Conservation (phyloP, 176 grass and related monocot genomes). For the Bolboschoenus planiculmis region DNA sequence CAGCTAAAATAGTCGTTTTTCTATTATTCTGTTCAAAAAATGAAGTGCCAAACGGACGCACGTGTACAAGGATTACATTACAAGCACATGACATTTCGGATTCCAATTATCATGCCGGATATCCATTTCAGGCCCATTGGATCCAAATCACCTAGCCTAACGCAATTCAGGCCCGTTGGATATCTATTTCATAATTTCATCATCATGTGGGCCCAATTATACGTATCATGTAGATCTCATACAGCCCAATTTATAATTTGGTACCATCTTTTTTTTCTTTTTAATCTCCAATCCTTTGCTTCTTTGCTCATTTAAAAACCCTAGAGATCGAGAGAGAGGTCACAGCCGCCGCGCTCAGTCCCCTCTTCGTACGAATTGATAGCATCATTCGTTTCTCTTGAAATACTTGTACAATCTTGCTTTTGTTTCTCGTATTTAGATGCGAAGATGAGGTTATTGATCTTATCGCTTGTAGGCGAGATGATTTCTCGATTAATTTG, state of each 20-base stretch:
- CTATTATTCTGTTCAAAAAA: too few species aligned
- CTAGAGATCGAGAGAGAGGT: neutral
- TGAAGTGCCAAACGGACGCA: too few species aligned
- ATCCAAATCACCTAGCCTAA: too few species aligned
- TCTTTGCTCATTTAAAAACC: neutral
- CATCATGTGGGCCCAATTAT: neutral
- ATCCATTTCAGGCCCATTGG: too few species aligned
- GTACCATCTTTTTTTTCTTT: neutral
- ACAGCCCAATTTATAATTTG: neutral
- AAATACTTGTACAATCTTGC: neutral
- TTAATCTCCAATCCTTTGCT: too few species aligned
- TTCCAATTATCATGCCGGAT: too few species aligned
- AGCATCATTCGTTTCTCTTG: neutral
- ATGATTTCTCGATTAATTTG: constrained; percentile 11
- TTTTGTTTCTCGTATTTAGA: neutral
- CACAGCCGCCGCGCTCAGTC: neutral
- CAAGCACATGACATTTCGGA: too few species aligned
- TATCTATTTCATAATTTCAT: neutral
- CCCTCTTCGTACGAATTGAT: too few species aligned
- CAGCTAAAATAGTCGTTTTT: too few species aligned
- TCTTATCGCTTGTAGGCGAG: neutral
- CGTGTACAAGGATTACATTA: too few species aligned
- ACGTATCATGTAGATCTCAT: neutral
- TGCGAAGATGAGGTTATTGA: constrained; percentile 15
- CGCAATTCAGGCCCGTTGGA: neutral